These are phyloP conservation scores for Amoebophrya sp. DNA, from an alignment of 169 alveolate species.

Conservation along the genomic window DNA sequence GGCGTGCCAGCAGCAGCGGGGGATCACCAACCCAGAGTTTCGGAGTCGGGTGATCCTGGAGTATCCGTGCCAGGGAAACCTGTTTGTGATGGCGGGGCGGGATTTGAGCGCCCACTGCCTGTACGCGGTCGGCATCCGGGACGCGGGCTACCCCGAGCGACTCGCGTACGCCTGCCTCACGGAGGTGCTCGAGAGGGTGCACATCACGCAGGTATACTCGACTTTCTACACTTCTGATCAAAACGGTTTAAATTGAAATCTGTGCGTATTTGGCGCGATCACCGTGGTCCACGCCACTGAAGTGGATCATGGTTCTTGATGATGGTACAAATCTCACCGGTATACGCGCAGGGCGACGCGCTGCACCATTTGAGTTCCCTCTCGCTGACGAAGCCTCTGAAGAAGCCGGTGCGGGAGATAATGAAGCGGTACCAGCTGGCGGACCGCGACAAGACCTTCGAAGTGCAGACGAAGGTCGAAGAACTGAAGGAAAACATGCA, in stretches of 20 bases:
- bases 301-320: too few relatives aligned
- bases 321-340: too few relatives aligned
- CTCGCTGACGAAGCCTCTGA: background rate
- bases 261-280: too few relatives aligned
- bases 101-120: background rate
- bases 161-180: background rate
- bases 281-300: too few relatives aligned
- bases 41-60: background rate
- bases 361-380: background rate
- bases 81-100: conserved; percentile 1
- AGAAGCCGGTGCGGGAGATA: background rate
- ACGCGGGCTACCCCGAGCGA: background rate
- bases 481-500: background rate
- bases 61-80: background rate
- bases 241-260: too few relatives aligned
- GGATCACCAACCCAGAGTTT: background rate
- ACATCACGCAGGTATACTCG: background rate
- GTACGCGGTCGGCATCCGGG: background rate
- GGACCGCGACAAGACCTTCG: background rate
- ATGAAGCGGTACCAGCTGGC: background rate
- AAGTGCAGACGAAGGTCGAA: background rate
- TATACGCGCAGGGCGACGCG: background rate
- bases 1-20: background rate
- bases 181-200: background rate
- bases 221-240: too few relatives aligned